A percentile compares a stretch with the other conserved stretches of the same genome.
phyloP scores from a whole-genome alignment of 1,284 basidiomycete genomes.

The Tremellales sp. region DNA sequence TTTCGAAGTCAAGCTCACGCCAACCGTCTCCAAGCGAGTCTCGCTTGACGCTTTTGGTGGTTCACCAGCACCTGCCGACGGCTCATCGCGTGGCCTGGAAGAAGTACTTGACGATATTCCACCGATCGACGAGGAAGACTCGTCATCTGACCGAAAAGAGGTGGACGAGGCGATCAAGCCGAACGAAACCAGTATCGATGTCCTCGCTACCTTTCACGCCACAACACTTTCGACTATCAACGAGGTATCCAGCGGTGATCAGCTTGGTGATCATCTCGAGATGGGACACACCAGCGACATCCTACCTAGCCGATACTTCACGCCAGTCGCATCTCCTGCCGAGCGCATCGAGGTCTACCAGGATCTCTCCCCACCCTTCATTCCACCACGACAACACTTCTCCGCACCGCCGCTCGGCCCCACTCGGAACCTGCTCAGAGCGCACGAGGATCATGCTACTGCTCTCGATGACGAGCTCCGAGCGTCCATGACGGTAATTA shows the following conservation, averaged over 20 bases:
- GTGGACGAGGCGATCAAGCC: neutral
- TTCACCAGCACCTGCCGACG: conserved; percentile 8
- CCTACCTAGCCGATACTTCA: neutral
- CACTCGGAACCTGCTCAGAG: conserved; percentile 11
- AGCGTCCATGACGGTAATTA: conserved; percentile 14
- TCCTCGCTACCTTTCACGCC: conserved; percentile 4
- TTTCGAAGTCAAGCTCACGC: conserved; percentile 34
- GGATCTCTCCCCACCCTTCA: neutral
- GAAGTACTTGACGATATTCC: neutral
- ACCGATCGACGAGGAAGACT: conserved; percentile 6
- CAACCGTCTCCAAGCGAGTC: conserved; percentile 33
- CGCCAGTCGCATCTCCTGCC: neutral
- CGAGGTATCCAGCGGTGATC: conserved; percentile 7
- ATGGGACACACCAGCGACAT: neutral
- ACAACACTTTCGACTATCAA: conserved; percentile 20
- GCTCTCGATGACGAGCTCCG: conserved; percentile 17
- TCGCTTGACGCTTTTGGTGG: conserved; percentile 33
- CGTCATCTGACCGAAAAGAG: neutral
- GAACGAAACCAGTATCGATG: neutral
- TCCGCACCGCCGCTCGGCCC: conserved; percentile 22
- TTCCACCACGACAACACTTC: conserved; percentile 6
- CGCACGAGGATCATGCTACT: conserved; percentile 16
- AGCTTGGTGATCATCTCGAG: neutral
- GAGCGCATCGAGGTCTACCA: no score
- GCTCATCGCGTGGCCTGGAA: neutral